Conservation (phyloP, 108 stramenopile genomes). For the Nitzschia sp. region DNA sequence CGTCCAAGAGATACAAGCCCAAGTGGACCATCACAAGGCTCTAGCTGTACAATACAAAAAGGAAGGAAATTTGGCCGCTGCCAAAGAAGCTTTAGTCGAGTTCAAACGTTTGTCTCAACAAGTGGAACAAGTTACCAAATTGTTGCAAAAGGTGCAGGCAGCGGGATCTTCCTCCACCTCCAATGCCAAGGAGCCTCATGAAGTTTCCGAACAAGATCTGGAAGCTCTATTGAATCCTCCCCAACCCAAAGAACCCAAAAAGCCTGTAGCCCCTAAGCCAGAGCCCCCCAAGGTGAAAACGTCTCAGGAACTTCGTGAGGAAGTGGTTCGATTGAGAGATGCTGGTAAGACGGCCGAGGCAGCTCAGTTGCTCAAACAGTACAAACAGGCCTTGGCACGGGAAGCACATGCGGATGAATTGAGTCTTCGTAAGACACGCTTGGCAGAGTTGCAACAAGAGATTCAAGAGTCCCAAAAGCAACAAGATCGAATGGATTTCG, state of each 20-base stretch:
- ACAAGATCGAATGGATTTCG: conserved; percentile 16
- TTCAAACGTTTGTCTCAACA: conserved; percentile 21
- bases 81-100: conserved; percentile 28
- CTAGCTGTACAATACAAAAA: conserved; percentile 24
- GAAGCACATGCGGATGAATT: conserved; percentile 27
- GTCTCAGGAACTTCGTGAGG: conserved; percentile 26
- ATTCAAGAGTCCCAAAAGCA: conserved; percentile 8
- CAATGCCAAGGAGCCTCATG: not conserved
- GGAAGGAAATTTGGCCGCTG: conserved; percentile 19
- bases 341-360: conserved; percentile 32
- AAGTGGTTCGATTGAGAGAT: conserved; percentile 35
- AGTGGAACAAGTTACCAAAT: conserved; percentile 6
- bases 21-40: conserved; percentile 15
- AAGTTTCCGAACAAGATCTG: conserved; percentile 18
- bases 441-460: conserved; percentile 22
- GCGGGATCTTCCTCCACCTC: not conserved
- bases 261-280: not conserved
- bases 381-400: conserved; percentile 31
- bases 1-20: conserved; percentile 2
- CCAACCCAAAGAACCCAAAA: not conserved
- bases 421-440: conserved; percentile 6
- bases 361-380: conserved; percentile 22
- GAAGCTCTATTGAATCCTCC: conserved; percentile 9
- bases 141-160: not conserved
- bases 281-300: conserved; percentile 15